A percentile compares a stretch with the other conserved stretches of the same genome.
Conservation (phyloP, 2,329 filamentous ascomycete genomes). For the Biscogniauxia mediterranea region DNA sequence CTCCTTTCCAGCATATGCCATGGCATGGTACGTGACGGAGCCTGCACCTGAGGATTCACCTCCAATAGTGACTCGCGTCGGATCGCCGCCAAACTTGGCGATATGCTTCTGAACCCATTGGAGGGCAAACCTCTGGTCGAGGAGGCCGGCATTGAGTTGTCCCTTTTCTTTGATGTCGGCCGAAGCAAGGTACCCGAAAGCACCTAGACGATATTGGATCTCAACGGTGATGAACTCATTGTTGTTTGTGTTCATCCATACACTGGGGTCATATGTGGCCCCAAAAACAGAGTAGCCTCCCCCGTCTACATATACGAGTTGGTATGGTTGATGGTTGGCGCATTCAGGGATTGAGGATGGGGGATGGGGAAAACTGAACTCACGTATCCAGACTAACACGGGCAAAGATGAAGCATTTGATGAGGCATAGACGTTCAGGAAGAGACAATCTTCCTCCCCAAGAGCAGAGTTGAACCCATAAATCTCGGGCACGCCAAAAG, state of each 20-base stretch:
- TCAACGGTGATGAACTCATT: slow-evolving; percentile 47
- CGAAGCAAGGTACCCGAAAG: slow-evolving; percentile 43
- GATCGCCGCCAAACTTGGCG: slow-evolving; percentile 34
- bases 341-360: slow-evolving; percentile 2
- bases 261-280: slow-evolving; percentile 31
- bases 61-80: slow-evolving; percentile 29
- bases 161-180: slow-evolving; percentile 23
- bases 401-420: slow-evolving; percentile 35
- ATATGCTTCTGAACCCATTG: slow-evolving; percentile 52
- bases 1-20: slow-evolving; percentile 26
- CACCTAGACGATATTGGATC: slow-evolving; percentile 47
- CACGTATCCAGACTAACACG: slow-evolving; percentile 40
- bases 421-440: slow-evolving; percentile 35
- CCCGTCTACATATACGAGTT: slow-evolving; percentile 30
- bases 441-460: slow-evolving; percentile 28
- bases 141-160: slow-evolving; percentile 36
- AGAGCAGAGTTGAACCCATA: slow-evolving; percentile 29
- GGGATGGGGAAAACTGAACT: slow-evolving; percentile 15
- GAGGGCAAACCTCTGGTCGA: slow-evolving; percentile 53
- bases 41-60: slow-evolving; percentile 32
- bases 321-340: slow-evolving; percentile 26
- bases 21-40: slow-evolving; percentile 23
- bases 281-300: slow-evolving; percentile 33
- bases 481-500: slow-evolving; percentile 24
- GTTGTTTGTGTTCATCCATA: slow-evolving; percentile 44